Conservation (phyloP, 192 early-diverging fungal species). For the Diversispora eburnea region DNA sequence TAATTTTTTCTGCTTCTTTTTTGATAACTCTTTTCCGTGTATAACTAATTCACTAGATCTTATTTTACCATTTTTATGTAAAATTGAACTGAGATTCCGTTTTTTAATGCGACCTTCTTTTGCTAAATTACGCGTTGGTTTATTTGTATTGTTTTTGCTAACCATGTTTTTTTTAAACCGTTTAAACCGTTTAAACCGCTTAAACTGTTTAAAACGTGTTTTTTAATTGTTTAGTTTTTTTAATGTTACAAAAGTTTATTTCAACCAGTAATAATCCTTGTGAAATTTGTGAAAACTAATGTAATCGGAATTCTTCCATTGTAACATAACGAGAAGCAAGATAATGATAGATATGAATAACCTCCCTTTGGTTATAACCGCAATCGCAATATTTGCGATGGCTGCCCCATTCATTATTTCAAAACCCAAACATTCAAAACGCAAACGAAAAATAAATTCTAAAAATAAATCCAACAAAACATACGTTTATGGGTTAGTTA, state of each 20-base stretch:
- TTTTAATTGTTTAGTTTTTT: too few relatives aligned
- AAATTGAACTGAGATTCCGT: not conserved
- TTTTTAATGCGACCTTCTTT: conserved; percentile 2
- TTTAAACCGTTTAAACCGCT: too few relatives aligned
- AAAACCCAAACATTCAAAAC: not conserved
- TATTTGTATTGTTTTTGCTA: conserved; percentile 10
- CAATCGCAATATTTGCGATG: not conserved
- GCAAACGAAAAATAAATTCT: conserved; percentile 2
- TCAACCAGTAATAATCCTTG: too few relatives aligned
- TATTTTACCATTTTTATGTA: not conserved
- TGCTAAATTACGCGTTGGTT: conserved; percentile 14
- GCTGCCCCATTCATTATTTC: not conserved
- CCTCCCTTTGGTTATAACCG: not conserved
- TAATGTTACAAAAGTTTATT: too few relatives aligned
- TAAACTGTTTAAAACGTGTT: too few relatives aligned
- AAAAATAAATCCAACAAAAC: conserved; percentile 4
- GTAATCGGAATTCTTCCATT: too few relatives aligned
- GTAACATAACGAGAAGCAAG: too few relatives aligned
- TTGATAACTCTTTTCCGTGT: not conserved
- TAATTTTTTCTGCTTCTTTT: conserved; percentile 2
- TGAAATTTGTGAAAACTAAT: too few relatives aligned
- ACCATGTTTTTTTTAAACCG: not conserved
- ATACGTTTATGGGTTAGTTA: conserved; percentile 65
- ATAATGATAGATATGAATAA: too few relatives aligned
- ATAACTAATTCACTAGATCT: conserved; percentile 1